Evolutionary conservation across 495 filamentous ascomycete genomes (phyloP), one percentile per base, ranked within the genome.

Genomic region (Neurospora hispaniola): DNA sequence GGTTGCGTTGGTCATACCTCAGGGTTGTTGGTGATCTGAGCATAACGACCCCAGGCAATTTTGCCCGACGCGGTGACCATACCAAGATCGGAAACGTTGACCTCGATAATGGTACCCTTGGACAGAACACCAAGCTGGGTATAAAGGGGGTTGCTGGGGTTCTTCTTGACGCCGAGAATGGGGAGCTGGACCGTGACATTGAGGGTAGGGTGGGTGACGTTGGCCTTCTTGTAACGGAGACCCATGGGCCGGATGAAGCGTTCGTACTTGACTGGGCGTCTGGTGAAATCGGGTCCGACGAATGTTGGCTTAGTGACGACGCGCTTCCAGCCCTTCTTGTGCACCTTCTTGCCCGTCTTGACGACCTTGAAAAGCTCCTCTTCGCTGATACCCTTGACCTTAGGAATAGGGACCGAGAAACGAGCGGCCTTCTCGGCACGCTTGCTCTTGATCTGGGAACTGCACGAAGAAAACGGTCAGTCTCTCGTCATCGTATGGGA

Each of bases 311-410:
- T 81, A 8, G 96, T 99, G 76, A 99, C 93, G 86, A 98, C 93
- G 42, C 96, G 85, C 89, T 99, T 98, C 95, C 93, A 97, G 62
- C 88, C 89, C 85, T 88, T 89, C 82, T 89, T 87, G 70, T 83
- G 79, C 5, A 83, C 83, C 82, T 89, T 78, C 77, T 81, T 93
- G 75, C 95, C 96, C 73, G 96, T 99, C 84, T 95, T 96, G 78
- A 99, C 90, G 48, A 97, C 94, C 85, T 94, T 94, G 86, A 99
- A 98, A 90, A 97, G 95, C 85, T 99, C 96, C 86, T 97, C 94
- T 85, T 98, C 94, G 75, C 89, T 89, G 77, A 97, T 97, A 74
- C 96, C 96, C 78, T 90, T 86, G 40, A 98, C 95, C 84, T 97
- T 98, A 18, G 96, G 96, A 79, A 99, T 81, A 16, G 96, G 96